These are phyloP conservation scores for Ganoderma meredithae DNA, from an alignment of 1,284 basidiomycete genomes.

Conservation along the genomic window DNA sequence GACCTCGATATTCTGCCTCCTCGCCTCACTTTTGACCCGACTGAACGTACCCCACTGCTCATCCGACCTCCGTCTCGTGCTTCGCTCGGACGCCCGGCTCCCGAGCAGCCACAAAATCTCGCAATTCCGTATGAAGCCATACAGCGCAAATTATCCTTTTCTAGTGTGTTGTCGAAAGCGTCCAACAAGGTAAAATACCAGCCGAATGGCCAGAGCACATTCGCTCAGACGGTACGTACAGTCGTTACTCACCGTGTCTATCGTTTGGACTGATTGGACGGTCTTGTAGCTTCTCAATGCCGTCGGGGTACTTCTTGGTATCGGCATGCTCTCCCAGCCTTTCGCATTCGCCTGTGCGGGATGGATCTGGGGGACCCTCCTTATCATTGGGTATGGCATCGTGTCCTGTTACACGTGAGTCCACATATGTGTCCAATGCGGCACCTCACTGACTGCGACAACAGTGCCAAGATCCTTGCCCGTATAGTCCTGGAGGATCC, in stretches of 20 bases:
- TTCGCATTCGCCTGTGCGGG: constrained; percentile 89
- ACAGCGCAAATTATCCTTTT: constrained; percentile 22
- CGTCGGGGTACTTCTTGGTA: constrained; percentile 86
- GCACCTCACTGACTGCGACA: constrained; percentile 6
- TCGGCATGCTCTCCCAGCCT: constrained; percentile 91
- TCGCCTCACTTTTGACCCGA: constrained; percentile 17
- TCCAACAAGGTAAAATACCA: constrained; percentile 20
- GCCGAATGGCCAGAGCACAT: constrained; percentile 71
- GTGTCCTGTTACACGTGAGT: constrained; percentile 90
- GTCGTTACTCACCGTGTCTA: neutral
- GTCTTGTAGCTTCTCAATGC: constrained; percentile 83
- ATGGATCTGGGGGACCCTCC: constrained; percentile 79
- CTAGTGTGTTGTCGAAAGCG: constrained; percentile 30
- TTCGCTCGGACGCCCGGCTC: constrained; percentile 19
- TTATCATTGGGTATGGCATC: constrained; percentile 82
- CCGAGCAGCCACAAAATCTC: neutral
- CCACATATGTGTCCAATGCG: neutral
- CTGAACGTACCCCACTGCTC: constrained; percentile 52
- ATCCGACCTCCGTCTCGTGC: constrained; percentile 46
- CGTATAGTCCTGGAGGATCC: constrained; percentile 76
- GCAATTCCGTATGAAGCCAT: constrained; percentile 21
- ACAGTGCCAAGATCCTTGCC: constrained; percentile 86
- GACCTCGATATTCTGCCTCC: constrained; percentile 21
- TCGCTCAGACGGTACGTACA: constrained; percentile 79
- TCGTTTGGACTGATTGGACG: neutral